Conservation (phyloP, 495 filamentous ascomycete species). For the Polyplosphaeria fusca region DNA sequence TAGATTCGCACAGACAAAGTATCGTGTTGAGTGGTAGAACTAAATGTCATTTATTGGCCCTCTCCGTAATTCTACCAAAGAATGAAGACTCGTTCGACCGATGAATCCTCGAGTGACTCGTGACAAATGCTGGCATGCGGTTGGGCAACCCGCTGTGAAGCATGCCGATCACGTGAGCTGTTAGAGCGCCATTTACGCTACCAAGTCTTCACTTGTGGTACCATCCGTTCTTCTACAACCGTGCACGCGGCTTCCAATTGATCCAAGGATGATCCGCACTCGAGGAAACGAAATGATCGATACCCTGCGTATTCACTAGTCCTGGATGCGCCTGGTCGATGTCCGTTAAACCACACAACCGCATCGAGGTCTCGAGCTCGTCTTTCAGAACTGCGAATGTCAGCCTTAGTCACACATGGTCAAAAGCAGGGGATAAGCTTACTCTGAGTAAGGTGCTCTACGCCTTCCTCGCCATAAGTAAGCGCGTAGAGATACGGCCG, state of each 20-base stretch:
- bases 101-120: no score
- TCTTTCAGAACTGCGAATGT: conserved; percentile 11
- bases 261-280: not conserved
- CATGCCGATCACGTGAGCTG: no score
- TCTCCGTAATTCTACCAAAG: no score
- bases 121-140: no score
- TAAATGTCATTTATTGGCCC: no score
- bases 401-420: not conserved
- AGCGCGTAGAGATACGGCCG: conserved; percentile 75
- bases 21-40: no score
- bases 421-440: not conserved
- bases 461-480: conserved; percentile 16
- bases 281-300: conserved; percentile 10
- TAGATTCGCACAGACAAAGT: no score
- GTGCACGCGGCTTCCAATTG: not conserved
- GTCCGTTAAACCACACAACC: conserved; percentile 20
- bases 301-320: conserved; percentile 15
- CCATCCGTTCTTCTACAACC: not conserved
- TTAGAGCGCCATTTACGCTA: no score
- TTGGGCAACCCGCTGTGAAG: no score
- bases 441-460: conserved; percentile 23
- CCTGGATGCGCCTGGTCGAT: conserved; percentile 14
- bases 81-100: no score
- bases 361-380: conserved; percentile 23
- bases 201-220: not conserved